phyloP scores from a whole-genome alignment of 805 yeast species.

The Ogataea nakhonphanomensis region DNA sequence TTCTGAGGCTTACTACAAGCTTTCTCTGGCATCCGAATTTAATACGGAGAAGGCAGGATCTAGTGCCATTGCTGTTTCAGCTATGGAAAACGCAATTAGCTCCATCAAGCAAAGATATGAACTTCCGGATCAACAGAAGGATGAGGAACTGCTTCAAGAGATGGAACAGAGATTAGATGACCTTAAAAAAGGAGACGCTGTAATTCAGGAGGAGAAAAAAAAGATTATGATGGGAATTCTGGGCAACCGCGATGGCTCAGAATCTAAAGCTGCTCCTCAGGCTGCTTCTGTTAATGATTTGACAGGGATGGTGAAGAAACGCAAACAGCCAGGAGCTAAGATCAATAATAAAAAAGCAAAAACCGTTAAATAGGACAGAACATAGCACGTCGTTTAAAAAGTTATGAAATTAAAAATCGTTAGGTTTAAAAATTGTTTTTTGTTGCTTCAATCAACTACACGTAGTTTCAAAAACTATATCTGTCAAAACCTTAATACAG shows the following conservation, averaged over 20 bases:
- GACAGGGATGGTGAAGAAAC: conserved; percentile 59
- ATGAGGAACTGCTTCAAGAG: conserved; percentile 48
- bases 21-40: conserved; percentile 76
- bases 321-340: conserved; percentile 23
- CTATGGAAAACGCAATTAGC: conserved; percentile 38
- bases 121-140: conserved; percentile 38
- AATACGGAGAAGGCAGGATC: conserved; percentile 53
- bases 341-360: conserved; percentile 17
- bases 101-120: conserved; percentile 42
- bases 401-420: not conserved
- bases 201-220: conserved; percentile 46
- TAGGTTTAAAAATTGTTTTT: not conserved
- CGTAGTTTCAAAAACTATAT: not conserved
- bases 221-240: conserved; percentile 54
- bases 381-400: not conserved
- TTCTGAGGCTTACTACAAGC: conserved; percentile 77
- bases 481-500: not conserved
- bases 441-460: not conserved
- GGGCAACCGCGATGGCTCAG: conserved; percentile 39
- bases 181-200: conserved; percentile 48
- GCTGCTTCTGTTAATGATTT: conserved; percentile 51
- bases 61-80: conserved; percentile 48
- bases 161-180: conserved; percentile 55
- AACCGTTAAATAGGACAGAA: conserved; percentile 6
- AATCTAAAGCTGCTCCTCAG: conserved; percentile 23